Percentiles rank a stretch among this genome's conserved stretches.
Conservation (phyloP, 139 green algal species). For the Chlamydomonas eustigma region DNA sequence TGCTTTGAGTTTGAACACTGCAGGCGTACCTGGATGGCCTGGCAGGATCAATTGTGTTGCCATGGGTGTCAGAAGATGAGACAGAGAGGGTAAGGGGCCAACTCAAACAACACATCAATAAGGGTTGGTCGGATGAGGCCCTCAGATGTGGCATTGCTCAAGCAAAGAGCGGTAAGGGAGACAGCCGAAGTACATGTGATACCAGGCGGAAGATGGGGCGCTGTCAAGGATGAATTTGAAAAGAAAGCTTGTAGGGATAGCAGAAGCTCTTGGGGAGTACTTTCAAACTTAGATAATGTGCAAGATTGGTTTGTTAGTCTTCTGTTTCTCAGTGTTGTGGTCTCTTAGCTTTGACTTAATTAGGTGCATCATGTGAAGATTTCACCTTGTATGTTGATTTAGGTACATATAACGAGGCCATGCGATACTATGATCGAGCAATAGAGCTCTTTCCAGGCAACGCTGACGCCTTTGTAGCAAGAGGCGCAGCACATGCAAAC, state of each 20-base stretch:
- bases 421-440: conserved; percentile 32
- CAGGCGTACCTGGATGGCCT: not conserved
- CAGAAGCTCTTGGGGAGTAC: too few relatives aligned
- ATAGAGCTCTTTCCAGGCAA: conserved; percentile 30
- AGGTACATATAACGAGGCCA: conserved; percentile 6
- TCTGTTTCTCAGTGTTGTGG: not conserved
- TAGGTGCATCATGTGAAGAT: not conserved
- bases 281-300: not conserved
- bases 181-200: too few relatives aligned
- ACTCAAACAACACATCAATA: not conserved
- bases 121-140: not conserved
- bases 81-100: not conserved
- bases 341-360: not conserved
- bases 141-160: not conserved
- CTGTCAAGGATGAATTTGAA: too few relatives aligned
- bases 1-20: not conserved
- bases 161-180: not conserved
- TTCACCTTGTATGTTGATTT: not conserved
- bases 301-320: not conserved
- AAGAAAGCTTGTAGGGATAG: too few relatives aligned
- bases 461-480: conserved; percentile 28
- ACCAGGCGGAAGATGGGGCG: too few relatives aligned
- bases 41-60: not conserved
- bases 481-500: conserved; percentile 36
- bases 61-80: not conserved